A percentile compares a stretch with the other conserved stretches of the same genome.
phyloP scores from a whole-genome alignment of 2,329 filamentous ascomycete genomes.

The Colletotrichum theobromicola region DNA sequence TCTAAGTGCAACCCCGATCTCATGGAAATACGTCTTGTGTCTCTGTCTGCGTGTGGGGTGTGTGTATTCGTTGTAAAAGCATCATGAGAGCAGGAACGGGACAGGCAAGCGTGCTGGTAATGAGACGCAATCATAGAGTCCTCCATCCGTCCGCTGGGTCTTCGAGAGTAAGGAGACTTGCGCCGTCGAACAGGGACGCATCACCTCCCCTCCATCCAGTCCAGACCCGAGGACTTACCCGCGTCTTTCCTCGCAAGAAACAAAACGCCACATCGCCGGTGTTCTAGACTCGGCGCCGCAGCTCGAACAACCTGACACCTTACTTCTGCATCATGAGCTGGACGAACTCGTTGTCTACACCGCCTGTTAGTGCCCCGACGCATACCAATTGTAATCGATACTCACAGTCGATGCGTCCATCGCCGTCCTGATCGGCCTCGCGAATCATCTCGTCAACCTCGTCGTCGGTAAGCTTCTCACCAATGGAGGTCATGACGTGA shows the following conservation, averaged over 20 bases:
- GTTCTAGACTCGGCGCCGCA: background rate
- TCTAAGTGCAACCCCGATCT: slow-evolving; percentile 17
- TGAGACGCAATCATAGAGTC: background rate
- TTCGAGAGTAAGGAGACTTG: background rate
- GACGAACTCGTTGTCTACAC: slow-evolving; percentile 85
- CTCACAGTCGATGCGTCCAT: slow-evolving; percentile 88
- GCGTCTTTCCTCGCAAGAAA: slow-evolving; percentile 14
- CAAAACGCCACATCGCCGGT: background rate
- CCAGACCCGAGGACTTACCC: background rate
- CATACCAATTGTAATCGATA: slow-evolving; percentile 12
- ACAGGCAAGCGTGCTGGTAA: slow-evolving; percentile 14
- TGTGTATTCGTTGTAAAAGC: slow-evolving; percentile 18
- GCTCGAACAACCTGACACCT: slow-evolving; percentile 27
- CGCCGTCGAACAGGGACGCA: background rate
- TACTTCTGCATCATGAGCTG: slow-evolving; percentile 98
- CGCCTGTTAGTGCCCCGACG: background rate
- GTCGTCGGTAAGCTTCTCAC: slow-evolving; percentile 89
- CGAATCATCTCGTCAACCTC: slow-evolving; percentile 95
- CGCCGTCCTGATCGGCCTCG: slow-evolving; percentile 87
- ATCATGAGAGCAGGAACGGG: slow-evolving; percentile 9
- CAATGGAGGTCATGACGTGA: slow-evolving; percentile 91
- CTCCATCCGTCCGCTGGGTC: background rate
- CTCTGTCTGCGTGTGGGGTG: slow-evolving; percentile 3
- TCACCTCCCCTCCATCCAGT: background rate
- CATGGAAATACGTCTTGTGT: slow-evolving; percentile 1